Conservation (phyloP, 164 flowering plant genomes). For the Brasenia schreberi region DNA sequence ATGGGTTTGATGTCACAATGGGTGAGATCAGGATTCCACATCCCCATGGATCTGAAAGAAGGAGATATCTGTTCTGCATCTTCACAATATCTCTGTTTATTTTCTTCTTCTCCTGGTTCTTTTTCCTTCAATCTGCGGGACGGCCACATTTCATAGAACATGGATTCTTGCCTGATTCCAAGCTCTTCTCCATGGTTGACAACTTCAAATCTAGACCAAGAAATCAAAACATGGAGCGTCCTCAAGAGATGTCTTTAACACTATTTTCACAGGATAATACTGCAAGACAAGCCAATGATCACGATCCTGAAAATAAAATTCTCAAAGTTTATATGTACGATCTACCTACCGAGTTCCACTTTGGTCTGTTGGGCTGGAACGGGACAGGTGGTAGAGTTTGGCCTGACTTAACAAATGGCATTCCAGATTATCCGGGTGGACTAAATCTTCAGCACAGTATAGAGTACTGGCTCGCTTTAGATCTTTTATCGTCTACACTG, state of each 20-base stretch:
- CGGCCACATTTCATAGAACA: slow-evolving; percentile 26
- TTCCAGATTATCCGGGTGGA: slow-evolving; percentile 83
- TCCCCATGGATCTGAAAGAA: slow-evolving; percentile 23
- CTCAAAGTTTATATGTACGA: slow-evolving; percentile 94
- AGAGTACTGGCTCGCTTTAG: slow-evolving; percentile 92
- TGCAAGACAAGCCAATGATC: slow-evolving; percentile 5
- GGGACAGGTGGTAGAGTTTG: slow-evolving; percentile 30
- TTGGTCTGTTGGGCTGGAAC: slow-evolving; percentile 70
- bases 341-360: slow-evolving; percentile 81
- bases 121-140: slow-evolving; percentile 41
- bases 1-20: slow-evolving; percentile 17
- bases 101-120: slow-evolving; percentile 63
- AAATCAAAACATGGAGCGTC: slow-evolving; percentile 9
- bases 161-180: slow-evolving; percentile 24
- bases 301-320: slow-evolving; percentile 7
- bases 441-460: slow-evolving; percentile 87
- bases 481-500: slow-evolving; percentile 52
- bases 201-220: slow-evolving; percentile 6
- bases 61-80: slow-evolving; percentile 32
- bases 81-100: slow-evolving; percentile 30
- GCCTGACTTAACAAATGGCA: slow-evolving; percentile 51
- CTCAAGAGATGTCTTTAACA: slow-evolving; percentile 1
- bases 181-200: slow-evolving; percentile 10
- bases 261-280: slow-evolving; percentile 4
- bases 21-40: slow-evolving; percentile 24